A percentile compares a stretch with the other conserved stretches of the same genome.
Conservation (phyloP, 1,284 basidiomycete species). For the Sphagnurus paluster region DNA sequence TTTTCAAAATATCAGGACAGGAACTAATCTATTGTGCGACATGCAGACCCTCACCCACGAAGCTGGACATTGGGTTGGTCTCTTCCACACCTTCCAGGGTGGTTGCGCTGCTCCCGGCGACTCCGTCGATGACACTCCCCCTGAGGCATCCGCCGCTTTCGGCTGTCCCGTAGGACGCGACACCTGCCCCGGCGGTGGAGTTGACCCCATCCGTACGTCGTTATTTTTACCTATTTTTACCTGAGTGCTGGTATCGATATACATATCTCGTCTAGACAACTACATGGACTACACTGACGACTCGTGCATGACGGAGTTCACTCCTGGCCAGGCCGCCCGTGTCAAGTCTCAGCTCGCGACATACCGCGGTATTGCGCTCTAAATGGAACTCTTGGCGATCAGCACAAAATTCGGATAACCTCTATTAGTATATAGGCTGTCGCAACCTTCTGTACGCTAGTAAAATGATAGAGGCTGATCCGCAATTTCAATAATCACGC, state of each 20-base stretch:
- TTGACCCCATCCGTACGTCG: constrained; percentile 47
- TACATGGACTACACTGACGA: constrained; percentile 46
- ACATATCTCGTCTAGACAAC: constrained; percentile 30
- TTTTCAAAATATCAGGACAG: not conserved
- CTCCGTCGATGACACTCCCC: constrained; percentile 49
- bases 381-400: no score
- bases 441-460: not conserved
- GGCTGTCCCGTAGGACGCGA: constrained; percentile 50
- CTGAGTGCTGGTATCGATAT: constrained; percentile 14
- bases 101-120: constrained; percentile 52
- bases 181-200: constrained; percentile 43
- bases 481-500: no score
- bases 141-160: constrained; percentile 43
- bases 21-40: no score
- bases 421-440: not conserved
- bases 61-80: constrained; percentile 57
- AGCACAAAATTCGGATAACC: no score
- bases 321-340: constrained; percentile 45
- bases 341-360: constrained; percentile 42
- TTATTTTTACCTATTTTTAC: constrained; percentile 3
- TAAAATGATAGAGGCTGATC: not conserved
- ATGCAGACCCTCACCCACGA: constrained; percentile 56
- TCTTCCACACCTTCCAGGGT: constrained; percentile 62
- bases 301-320: constrained; percentile 50
- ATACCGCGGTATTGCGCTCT: constrained; percentile 40